Base-by-base conservation (phyloP, 139 green algal species). In the Bryopsis sp. region DNA sequence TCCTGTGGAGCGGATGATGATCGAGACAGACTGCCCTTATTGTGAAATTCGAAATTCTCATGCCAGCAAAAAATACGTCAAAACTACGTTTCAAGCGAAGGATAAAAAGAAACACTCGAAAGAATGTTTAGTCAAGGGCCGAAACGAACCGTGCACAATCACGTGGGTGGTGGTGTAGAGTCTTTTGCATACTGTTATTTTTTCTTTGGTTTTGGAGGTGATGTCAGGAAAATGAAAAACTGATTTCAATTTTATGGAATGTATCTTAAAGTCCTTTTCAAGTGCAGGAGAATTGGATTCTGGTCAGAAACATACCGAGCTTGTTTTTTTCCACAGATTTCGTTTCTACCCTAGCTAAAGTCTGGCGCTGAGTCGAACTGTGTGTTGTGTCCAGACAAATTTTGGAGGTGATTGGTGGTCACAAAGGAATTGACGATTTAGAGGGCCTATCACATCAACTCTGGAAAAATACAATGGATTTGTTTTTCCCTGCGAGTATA, bases 21-120 rank as follows among this genome's bases (percentile, higher is more conserved):
- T 96, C 0, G 90, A 96, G 67, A 96, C 90, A 22, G 90, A 96
- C 77, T 81, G 76, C 46, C 90, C 90, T 0, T 96, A 90, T 78
- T 96, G 88, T 64, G 85, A 90, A 22, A 81, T 89, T 34, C 75
- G 74, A 4, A 64, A 47, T 37, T 74, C 69, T 39, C 72, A 84
- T 72, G 58, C 78, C 47, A 58, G 64, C 32, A 58, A 47, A 32
- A n/a, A 35, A n/a, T 60, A 84, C 47, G 73, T 90, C 22, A 43
- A 43, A 7, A 81, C 75, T 28, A 28, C 33, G 6, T 47, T 33
- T 22, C 54, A 73, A 54, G 76, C 84, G 35, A 86, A 84, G 46
- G 86, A 93, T 63, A 81, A 83, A 46, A 93, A 95, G 73, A 96
- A 92, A 67, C 70, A 92, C 50, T 78, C 83, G 22, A 38, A 48